Percentiles rank a stretch among this genome's conserved stretches.
These are phyloP conservation scores for Vachellia pachyceras DNA, from an alignment of 306 rosid species.

Conservation along the genomic window DNA sequence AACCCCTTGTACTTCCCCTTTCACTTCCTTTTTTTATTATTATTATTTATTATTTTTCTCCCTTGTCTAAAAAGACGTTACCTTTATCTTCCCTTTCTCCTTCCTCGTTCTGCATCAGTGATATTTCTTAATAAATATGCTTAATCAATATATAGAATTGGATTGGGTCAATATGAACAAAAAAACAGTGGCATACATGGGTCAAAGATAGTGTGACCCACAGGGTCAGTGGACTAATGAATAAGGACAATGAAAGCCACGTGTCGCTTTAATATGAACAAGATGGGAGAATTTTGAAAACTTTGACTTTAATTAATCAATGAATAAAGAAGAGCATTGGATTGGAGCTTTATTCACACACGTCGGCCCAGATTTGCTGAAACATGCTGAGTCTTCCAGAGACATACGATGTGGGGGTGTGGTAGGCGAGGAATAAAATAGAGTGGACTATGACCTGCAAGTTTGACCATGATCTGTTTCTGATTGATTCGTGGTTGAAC, in stretches of 20 bases:
- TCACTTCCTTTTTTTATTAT: no score
- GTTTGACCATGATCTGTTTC: conserved; percentile 14
- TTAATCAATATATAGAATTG: background rate
- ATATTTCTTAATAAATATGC: background rate
- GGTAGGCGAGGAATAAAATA: conserved; percentile 40
- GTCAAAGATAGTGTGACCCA: conserved; percentile 38
- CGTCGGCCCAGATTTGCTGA: conserved; percentile 29
- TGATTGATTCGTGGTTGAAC: conserved; percentile 35
- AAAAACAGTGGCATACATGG: no score
- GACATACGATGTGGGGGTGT: conserved; percentile 22
- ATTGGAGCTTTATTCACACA: background rate
- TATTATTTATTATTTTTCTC: background rate
- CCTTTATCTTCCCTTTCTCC: no score
- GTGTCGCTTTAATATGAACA: conserved; percentile 29
- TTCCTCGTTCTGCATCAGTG: no score
- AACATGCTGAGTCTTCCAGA: conserved; percentile 8
- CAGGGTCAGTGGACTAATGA: background rate
- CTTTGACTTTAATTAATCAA: conserved; percentile 23
- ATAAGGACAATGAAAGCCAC: conserved; percentile 40
- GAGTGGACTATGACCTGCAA: conserved; percentile 35
- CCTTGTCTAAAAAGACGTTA: background rate
- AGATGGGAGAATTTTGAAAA: conserved; percentile 16
- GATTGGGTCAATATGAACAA: background rate
- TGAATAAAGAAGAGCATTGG: conserved; percentile 23
- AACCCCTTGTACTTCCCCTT: background rate